Percentiles rank a stretch among this genome's conserved stretches.
phyloP scores from a whole-genome alignment of 2,329 filamentous ascomycete genomes.

The Mollisia scopiformis region DNA sequence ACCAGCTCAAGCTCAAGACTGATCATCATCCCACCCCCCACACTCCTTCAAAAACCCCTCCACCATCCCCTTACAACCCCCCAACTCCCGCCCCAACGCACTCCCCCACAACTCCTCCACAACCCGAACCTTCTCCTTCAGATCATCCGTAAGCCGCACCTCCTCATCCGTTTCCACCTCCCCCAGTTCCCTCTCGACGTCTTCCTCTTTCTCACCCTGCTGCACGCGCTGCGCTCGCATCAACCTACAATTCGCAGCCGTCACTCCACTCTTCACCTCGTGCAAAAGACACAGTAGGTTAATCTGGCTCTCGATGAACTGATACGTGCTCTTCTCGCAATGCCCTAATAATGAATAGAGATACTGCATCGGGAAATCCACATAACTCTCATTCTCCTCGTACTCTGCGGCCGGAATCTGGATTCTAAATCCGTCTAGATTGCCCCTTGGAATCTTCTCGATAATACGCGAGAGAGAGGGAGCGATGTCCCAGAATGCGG shows the following conservation, averaged over 20 bases:
- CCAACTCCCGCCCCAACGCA: conserved; percentile 79
- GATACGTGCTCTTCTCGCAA: conserved; percentile 89
- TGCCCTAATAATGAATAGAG: conserved; percentile 84
- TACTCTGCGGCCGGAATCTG: conserved; percentile 84
- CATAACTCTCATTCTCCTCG: conserved; percentile 83
- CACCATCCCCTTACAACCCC: conserved; percentile 73
- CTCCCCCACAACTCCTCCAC: conserved; percentile 92
- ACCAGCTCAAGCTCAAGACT: not conserved
- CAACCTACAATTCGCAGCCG: conserved; percentile 68
- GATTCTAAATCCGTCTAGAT: conserved; percentile 41
- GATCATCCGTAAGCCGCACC: conserved; percentile 73
- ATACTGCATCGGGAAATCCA: conserved; percentile 84
- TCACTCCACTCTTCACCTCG: conserved; percentile 82
- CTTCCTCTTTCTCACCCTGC: conserved; percentile 42
- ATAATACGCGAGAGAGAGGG: conserved; percentile 78
- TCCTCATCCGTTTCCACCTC: conserved; percentile 70
- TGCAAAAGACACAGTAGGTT: conserved; percentile 89
- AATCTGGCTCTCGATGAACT: conserved; percentile 94
- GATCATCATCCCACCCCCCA: conserved; percentile 76
- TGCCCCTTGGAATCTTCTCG: conserved; percentile 72
- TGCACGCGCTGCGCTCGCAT: conserved; percentile 63
- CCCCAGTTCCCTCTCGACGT: conserved; percentile 47
- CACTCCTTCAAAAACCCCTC: conserved; percentile 72
- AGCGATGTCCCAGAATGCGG: conserved; percentile 97
- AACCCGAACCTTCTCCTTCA: conserved; percentile 90